Evolutionary conservation across 164 flowering plant genomes (phyloP), one percentile per base, ranked within the genome.

Genomic region (Platanus orientalis): DNA sequence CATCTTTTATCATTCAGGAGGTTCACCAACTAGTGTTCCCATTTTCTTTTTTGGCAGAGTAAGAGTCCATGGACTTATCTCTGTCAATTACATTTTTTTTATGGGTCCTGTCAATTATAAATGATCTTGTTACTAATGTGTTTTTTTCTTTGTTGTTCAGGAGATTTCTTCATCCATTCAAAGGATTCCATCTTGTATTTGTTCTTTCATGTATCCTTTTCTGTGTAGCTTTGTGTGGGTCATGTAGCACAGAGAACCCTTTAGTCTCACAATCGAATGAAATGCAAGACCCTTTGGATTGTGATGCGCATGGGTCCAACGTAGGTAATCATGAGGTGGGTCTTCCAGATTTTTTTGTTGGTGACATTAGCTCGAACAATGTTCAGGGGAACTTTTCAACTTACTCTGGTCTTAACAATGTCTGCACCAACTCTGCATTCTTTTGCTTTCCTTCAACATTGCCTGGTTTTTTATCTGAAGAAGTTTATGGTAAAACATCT

Each of bases 391-490:
- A 48, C 69, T 52, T 71, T 0, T 59, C 36, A 27, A 53, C 64
- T 23, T 56, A 10, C 24, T 27, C 57, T 1, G 50, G 65, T 65
- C 44, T 57, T 42, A 76, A 71, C 54, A 69, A 58, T 69, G 60
- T 80, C 20, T 83, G 92, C 65, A 45, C 60, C 7, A 51, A 68
- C 61, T 69, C 84, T 57, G 73, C 70, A 24, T 62, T 63, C 9
- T 81, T 87, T 67, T 83, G 89, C 67, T 83, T 85, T 72, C 92
- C 83, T 58, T 85, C 96, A 56, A 82, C 84, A 20, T 78, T 85
- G 62, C 62, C 73, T 68, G 84, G 67, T 51, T 69, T 69, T 78
- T 62, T 39, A 16, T 50, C 65, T 49, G 61, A 71, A 39, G 78
- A 68, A 49, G 63, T 70, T 52, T 52, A 58, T 58, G 12, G 27